Evolutionary conservation across 768 basidiomycete genomes (phyloP).

Genomic region (Tricholoma matsutake): DNA sequence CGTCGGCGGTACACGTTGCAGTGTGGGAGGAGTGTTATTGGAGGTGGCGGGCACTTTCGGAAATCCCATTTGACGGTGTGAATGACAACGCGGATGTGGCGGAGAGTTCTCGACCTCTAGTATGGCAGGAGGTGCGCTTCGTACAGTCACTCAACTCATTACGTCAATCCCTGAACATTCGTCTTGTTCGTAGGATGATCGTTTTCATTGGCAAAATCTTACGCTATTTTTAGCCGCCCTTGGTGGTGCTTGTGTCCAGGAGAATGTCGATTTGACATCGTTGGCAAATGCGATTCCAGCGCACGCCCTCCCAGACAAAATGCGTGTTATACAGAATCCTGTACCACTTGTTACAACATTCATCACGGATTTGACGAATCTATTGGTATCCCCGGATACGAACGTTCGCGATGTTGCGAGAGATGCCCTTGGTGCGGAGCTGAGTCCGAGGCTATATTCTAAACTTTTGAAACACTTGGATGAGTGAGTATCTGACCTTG

Average conservation of each 20-base stretch:
- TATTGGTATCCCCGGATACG: conserved; percentile 60
- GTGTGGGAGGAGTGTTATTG: conserved; percentile 84
- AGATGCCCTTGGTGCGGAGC: conserved; percentile 78
- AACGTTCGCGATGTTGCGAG: conserved; percentile 74
- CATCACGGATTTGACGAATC: conserved; percentile 63
- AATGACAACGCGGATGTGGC: conserved; percentile 29
- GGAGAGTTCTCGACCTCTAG: conserved; percentile 21
- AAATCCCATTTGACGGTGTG: conserved; percentile 45
- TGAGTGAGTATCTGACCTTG: conserved; percentile 46
- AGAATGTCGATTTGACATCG: conserved; percentile 47
- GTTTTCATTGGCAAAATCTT: conserved; percentile 83
- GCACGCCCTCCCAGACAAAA: conserved; percentile 63
- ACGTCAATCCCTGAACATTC: background rate
- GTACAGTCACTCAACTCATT: background rate
- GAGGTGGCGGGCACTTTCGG: conserved; percentile 67
- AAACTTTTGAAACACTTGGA: conserved; percentile 70
- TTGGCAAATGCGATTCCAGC: conserved; percentile 53
- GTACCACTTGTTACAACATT: conserved; percentile 59
- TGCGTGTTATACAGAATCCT: conserved; percentile 63
- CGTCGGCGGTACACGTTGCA: conserved; percentile 65
- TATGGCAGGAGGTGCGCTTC: conserved; percentile 26
- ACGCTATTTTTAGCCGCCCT: conserved; percentile 74
- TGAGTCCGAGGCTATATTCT: conserved; percentile 67
- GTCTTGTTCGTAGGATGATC: conserved; percentile 51
- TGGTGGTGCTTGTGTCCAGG: conserved; percentile 61